Percentiles rank a stretch among this genome's conserved stretches.
Evolutionary conservation across 768 basidiomycete genomes (phyloP).

Genomic region (Lactifluus hygrophoroides): DNA sequence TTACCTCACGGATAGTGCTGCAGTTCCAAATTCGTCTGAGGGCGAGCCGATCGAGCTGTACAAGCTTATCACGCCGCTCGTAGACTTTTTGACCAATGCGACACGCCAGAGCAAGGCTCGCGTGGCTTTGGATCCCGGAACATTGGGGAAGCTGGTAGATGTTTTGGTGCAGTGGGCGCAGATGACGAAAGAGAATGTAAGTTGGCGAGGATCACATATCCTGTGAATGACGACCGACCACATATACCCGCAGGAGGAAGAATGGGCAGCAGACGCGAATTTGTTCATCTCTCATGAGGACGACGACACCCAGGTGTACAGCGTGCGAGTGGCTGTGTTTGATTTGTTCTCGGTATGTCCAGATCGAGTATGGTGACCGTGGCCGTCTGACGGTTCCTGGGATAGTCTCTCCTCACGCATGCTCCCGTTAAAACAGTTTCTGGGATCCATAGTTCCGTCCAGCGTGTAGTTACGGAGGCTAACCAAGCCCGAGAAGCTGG

Average conservation of each 20-base stretch:
- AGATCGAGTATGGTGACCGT: neutral
- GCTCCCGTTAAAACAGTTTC: slow-evolving; percentile 40
- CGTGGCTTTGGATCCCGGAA: slow-evolving; percentile 48
- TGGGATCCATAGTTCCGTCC: slow-evolving; percentile 46
- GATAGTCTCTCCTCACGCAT: slow-evolving; percentile 52
- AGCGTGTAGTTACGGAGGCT: slow-evolving; percentile 49
- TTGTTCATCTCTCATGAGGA: slow-evolving; percentile 93
- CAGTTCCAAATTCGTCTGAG: slow-evolving; percentile 58
- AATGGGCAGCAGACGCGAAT: slow-evolving; percentile 84
- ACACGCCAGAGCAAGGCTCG: slow-evolving; percentile 56
- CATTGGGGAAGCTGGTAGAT: slow-evolving; percentile 42
- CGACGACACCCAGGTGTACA: slow-evolving; percentile 78
- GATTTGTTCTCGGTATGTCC: slow-evolving; percentile 66
- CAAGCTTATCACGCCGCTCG: slow-evolving; percentile 65
- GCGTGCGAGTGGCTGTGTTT: slow-evolving; percentile 74
- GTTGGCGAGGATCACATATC: slow-evolving; percentile 23
- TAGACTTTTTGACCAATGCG: slow-evolving; percentile 70
- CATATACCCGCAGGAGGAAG: slow-evolving; percentile 57
- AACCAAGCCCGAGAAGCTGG: slow-evolving; percentile 47
- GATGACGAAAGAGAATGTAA: slow-evolving; percentile 85
- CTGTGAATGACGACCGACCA: slow-evolving; percentile 4
- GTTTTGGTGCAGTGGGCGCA: slow-evolving; percentile 64
- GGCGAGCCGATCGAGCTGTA: slow-evolving; percentile 70
- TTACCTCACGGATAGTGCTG: slow-evolving; percentile 49
- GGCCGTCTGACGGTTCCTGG: neutral